phyloP scores from a whole-genome alignment of 2,329 filamentous ascomycete genomes.

The Colletotrichum chlorophyti region DNA sequence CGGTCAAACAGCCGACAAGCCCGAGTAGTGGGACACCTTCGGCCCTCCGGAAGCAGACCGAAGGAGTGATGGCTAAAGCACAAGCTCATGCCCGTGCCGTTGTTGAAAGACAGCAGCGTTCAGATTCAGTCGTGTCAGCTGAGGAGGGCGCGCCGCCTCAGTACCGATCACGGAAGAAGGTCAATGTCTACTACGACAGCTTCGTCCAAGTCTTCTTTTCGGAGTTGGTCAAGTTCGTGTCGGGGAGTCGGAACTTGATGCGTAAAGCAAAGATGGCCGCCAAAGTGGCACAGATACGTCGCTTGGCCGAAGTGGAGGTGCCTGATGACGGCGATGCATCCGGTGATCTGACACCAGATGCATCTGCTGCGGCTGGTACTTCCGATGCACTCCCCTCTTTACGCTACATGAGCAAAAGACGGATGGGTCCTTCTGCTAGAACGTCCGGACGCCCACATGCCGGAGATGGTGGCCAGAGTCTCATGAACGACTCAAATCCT shows the following conservation, averaged over 20 bases:
- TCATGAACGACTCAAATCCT: conserved; percentile 47
- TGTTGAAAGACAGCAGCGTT: conserved; percentile 56
- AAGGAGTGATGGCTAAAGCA: conserved; percentile 52
- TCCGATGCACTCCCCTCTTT: conserved; percentile 45
- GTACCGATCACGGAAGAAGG: conserved; percentile 75
- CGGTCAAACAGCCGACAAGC: conserved; percentile 36
- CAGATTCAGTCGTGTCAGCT: conserved; percentile 58
- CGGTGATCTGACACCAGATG: conserved; percentile 28
- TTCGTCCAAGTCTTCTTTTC: conserved; percentile 86
- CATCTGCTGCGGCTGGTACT: conserved; percentile 10
- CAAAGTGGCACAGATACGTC: conserved; percentile 71
- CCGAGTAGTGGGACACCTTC: conserved; percentile 42
- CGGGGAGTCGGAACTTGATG: conserved; percentile 80
- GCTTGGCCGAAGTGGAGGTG: conserved; percentile 65
- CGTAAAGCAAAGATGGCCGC: conserved; percentile 88
- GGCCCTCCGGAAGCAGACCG: conserved; percentile 46
- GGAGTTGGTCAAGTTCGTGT: conserved; percentile 81
- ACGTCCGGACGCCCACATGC: conserved; percentile 34
- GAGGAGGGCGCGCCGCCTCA: conserved; percentile 55
- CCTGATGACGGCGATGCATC: conserved; percentile 55
- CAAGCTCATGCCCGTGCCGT: conserved; percentile 54
- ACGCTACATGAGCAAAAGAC: conserved; percentile 46
- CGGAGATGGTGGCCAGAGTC: conserved; percentile 7
- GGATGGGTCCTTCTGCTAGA: conserved; percentile 34
- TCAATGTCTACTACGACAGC: conserved; percentile 92